A percentile compares a stretch with the other conserved stretches of the same genome.
Conservation (phyloP, 163 green algal species). For the Dunaliella salina region DNA sequence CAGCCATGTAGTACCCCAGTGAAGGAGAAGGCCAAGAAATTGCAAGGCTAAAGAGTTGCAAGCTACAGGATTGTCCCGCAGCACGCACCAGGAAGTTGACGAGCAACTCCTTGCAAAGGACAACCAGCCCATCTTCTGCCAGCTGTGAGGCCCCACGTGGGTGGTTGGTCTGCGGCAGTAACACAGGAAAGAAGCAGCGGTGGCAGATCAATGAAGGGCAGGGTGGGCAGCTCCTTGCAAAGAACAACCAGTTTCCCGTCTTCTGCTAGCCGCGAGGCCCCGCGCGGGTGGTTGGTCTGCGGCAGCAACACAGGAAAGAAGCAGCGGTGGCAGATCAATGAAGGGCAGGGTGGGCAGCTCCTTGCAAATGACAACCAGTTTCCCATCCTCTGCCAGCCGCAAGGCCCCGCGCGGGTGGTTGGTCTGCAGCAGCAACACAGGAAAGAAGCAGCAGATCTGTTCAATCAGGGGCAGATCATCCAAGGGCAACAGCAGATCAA, state of each 20-base stretch:
- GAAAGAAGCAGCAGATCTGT: too few relatives aligned
- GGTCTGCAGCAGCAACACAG: neutral
- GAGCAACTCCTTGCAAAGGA: constrained; percentile 31
- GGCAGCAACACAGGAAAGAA: too few relatives aligned
- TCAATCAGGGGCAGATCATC: too few relatives aligned
- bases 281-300: constrained; percentile 13
- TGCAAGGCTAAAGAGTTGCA: too few relatives aligned
- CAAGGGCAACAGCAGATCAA: too few relatives aligned
- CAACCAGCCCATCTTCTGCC: constrained; percentile 16
- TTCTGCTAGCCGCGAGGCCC: constrained; percentile 20
- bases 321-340: too few relatives aligned
- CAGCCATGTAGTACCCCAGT: too few relatives aligned
- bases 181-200: too few relatives aligned
- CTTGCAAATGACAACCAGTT: constrained; percentile 24
- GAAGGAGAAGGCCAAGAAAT: too few relatives aligned
- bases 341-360: constrained; percentile 1
- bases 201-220: too few relatives aligned
- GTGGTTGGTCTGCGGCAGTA: neutral
- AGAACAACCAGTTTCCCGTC: constrained; percentile 17
- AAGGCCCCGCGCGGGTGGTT: constrained; percentile 15
- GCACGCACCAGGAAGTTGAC: constrained; percentile 22
- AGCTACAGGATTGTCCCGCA: too few relatives aligned
- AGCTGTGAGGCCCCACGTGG: constrained; percentile 24
- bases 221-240: constrained; percentile 19
- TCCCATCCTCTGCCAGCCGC: constrained; percentile 21